Base-by-base conservation (phyloP, 1,284 basidiomycete species). In the Phellinidium pouzarii region DNA sequence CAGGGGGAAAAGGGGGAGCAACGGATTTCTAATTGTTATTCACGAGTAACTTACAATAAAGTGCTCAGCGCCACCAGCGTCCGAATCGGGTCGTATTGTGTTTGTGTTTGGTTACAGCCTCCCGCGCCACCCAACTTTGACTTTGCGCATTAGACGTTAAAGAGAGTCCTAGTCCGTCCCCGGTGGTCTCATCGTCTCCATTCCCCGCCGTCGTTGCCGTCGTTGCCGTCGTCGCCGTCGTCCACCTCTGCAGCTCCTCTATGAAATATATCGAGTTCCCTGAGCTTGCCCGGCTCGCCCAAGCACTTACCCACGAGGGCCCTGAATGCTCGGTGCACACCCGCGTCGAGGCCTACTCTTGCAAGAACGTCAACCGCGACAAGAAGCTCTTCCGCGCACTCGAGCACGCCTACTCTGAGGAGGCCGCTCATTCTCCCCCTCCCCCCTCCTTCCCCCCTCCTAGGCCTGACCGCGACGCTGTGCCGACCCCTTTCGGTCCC, bases 311-410 rank as follows among this genome's bases (percentile, higher is more conserved):
- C 8, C 84, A 89, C 67, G 84, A 91, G 58, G 87, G 91, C 4
- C 84, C 90, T 46, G 94, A 96, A 70, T 92, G 91, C 68, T 82
- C 85, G 25, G 91, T 97, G 17, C 85, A 91, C 67, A 94, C 92
- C 36, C 84, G 94, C 60, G 85, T 99, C 67, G 95, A 99, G 70
- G 94, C 93, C 0, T 99, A 98, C 75, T 93, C 90, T 61, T 95
- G 93, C 81, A 99, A 99, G 78, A 89, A 94, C 64, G 88, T 97
- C 69, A 91, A 91, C 60, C 89, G 91, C 65, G 96, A 99, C 77
- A 94, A 94, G 80, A 92, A 91, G 66, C 85, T 97, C 67, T 94
- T 94, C 78, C 94, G 91, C 66, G 77, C 84, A 12, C 85, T 98
- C 71, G 93, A 96, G 67, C 78, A 80, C 59, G 85, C 87, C 37